Conservation (phyloP, 495 filamentous ascomycete genomes). For the Viridothelium virens region DNA sequence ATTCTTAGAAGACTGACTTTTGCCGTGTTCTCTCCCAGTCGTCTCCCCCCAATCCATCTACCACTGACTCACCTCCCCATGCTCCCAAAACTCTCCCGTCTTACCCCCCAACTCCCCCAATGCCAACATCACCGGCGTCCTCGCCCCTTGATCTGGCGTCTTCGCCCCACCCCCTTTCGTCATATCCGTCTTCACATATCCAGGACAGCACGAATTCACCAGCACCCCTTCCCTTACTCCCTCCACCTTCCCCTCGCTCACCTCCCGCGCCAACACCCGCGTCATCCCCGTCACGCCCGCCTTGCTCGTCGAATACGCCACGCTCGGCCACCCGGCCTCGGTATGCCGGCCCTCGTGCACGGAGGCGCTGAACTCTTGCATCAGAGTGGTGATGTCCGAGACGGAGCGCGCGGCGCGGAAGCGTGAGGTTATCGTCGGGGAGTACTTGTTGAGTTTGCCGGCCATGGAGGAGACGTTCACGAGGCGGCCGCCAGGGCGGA, state of each 20-base stretch:
- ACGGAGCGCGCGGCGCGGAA: constrained; percentile 36
- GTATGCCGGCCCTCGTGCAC: constrained; percentile 38
- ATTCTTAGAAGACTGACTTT: not conserved
- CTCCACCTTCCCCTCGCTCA: constrained; percentile 19
- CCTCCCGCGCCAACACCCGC: constrained; percentile 36
- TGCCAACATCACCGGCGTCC: constrained; percentile 47
- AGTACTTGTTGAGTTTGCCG: constrained; percentile 41
- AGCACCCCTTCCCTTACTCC: constrained; percentile 30
- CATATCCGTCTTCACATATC: constrained; percentile 46
- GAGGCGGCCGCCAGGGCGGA: constrained; percentile 38
- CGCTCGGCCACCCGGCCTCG: constrained; percentile 41
- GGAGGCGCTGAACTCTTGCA: constrained; percentile 38
- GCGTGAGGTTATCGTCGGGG: constrained; percentile 25
- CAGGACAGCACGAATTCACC: constrained; percentile 49
- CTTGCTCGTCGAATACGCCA: constrained; percentile 43
- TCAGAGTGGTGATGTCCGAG: constrained; percentile 36
- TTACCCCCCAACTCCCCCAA: constrained; percentile 39
- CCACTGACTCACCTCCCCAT: constrained; percentile 41
- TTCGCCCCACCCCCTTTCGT: constrained; percentile 39
- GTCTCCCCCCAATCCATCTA: constrained; percentile 13
- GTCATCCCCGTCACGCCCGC: constrained; percentile 41
- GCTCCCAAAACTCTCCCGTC: constrained; percentile 42
- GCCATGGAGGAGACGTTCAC: constrained; percentile 42
- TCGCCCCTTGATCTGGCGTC: constrained; percentile 44
- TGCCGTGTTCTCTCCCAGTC: not conserved